phyloP scores from a whole-genome alignment of 108 stramenopile species.

The Epithemia pelagica region DNA sequence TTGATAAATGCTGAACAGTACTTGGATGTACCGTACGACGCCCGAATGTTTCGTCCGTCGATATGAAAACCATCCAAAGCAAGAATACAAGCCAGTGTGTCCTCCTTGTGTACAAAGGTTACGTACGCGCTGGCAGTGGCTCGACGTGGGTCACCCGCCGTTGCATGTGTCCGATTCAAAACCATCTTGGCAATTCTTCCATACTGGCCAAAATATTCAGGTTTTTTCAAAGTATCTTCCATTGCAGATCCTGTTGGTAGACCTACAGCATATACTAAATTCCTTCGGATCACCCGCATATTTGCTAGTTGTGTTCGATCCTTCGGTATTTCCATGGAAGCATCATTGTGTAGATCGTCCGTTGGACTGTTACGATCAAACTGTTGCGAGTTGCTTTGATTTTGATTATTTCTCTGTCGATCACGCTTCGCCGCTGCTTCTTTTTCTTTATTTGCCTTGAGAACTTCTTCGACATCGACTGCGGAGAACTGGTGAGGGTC shows the following conservation, averaged over 20 bases:
- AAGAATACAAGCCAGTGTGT: constrained; percentile 82
- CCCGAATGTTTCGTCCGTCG: constrained; percentile 87
- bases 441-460: constrained; percentile 87
- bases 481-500: constrained; percentile 96
- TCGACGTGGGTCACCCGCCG: constrained; percentile 51
- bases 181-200: constrained; percentile 95
- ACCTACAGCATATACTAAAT: constrained; percentile 94
- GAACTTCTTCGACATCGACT: constrained; percentile 87
- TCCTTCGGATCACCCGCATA: constrained; percentile 95
- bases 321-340: constrained; percentile 57
- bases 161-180: constrained; percentile 75
- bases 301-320: constrained; percentile 90
- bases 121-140: constrained; percentile 89
- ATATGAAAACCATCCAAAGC: constrained; percentile 86
- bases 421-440: constrained; percentile 69
- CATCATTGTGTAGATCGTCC: neutral
- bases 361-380: neutral
- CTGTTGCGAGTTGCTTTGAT: constrained; percentile 29
- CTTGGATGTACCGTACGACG: constrained; percentile 98
- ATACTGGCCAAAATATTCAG: constrained; percentile 97
- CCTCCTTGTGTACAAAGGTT: constrained; percentile 94
- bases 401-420: constrained; percentile 29
- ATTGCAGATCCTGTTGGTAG: constrained; percentile 78
- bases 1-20: constrained; percentile 98
- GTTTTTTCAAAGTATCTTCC: constrained; percentile 81